phyloP scores from a whole-genome alignment of 1,284 basidiomycete genomes.

The Pseudozyma thailandica region DNA sequence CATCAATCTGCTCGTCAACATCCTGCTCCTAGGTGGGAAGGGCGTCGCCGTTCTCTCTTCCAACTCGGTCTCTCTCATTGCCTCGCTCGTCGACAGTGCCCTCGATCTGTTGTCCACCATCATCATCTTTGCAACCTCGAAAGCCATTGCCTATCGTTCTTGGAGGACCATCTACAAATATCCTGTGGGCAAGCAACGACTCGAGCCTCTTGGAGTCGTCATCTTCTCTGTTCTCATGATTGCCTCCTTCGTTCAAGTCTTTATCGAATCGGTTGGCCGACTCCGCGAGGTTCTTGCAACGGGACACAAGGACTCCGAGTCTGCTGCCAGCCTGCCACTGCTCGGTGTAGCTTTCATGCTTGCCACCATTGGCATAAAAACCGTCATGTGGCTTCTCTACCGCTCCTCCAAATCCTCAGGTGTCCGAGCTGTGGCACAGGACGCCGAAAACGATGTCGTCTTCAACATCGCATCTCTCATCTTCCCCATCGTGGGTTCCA shows the following conservation, averaged over 20 bases:
- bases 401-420: constrained; percentile 67
- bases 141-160: constrained; percentile 59
- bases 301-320: constrained; percentile 51
- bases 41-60: constrained; percentile 72
- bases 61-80: constrained; percentile 73
- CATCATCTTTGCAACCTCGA: constrained; percentile 66
- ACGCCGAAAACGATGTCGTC: constrained; percentile 72
- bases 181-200: constrained; percentile 72
- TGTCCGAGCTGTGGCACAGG: constrained; percentile 69
- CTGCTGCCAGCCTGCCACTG: constrained; percentile 51
- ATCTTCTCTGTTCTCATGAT: constrained; percentile 75
- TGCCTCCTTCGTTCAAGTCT: constrained; percentile 67
- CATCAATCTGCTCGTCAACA: constrained; percentile 69
- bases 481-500: constrained; percentile 70
- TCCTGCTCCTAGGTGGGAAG: constrained; percentile 71
- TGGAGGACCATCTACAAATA: constrained; percentile 68
- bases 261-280: constrained; percentile 61
- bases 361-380: constrained; percentile 72
- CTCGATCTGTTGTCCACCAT: constrained; percentile 73
- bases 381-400: constrained; percentile 70
- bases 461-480: constrained; percentile 73
- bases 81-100: constrained; percentile 72
- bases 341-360: constrained; percentile 70
- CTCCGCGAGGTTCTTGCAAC: constrained; percentile 61
- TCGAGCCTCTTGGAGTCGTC: constrained; percentile 70